Percentiles rank a stretch among this genome's conserved stretches.
These are phyloP conservation scores for Naganishia randhawae DNA, from an alignment of 768 basidiomycete genomes.

Conservation along the genomic window DNA sequence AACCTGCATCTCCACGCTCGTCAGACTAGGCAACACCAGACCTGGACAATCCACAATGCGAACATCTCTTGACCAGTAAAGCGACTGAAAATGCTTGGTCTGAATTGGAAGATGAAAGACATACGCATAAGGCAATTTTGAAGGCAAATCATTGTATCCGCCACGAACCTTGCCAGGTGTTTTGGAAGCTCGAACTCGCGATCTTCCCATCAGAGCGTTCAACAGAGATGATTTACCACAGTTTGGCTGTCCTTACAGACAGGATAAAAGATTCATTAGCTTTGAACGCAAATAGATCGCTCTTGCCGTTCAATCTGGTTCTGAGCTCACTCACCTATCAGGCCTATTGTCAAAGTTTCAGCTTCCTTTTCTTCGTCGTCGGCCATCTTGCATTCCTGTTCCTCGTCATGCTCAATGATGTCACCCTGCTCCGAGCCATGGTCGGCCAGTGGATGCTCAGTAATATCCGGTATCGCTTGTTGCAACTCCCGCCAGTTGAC, in stretches of 20 bases:
- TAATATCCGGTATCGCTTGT: neutral
- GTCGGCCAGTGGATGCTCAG: conserved; percentile 37
- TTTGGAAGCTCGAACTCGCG: conserved; percentile 64
- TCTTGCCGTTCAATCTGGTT: conserved; percentile 37
- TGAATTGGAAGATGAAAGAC: conserved; percentile 73
- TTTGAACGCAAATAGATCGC: no score
- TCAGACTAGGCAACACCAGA: conserved; percentile 73
- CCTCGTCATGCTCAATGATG: conserved; percentile 28
- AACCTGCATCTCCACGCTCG: conserved; percentile 43
- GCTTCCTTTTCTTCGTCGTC: conserved; percentile 37
- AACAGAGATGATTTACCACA: conserved; percentile 98
- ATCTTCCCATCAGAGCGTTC: conserved; percentile 90
- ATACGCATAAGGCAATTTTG: conserved; percentile 51
- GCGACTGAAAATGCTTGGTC: conserved; percentile 99
- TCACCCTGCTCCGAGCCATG: conserved; percentile 18
- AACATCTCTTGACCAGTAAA: conserved; percentile 72
- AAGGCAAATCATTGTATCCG: neutral
- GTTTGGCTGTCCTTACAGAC: conserved; percentile 87
- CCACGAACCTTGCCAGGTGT: conserved; percentile 46
- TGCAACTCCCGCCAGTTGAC: conserved; percentile 71
- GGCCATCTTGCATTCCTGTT: conserved; percentile 28
- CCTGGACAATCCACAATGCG: conserved; percentile 96
- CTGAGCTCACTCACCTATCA: conserved; percentile 61
- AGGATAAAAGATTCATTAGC: conserved; percentile 35
- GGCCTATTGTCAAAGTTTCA: conserved; percentile 64